phyloP scores from a whole-genome alignment of 495 filamentous ascomycete genomes.

The Penicillium canescens region DNA sequence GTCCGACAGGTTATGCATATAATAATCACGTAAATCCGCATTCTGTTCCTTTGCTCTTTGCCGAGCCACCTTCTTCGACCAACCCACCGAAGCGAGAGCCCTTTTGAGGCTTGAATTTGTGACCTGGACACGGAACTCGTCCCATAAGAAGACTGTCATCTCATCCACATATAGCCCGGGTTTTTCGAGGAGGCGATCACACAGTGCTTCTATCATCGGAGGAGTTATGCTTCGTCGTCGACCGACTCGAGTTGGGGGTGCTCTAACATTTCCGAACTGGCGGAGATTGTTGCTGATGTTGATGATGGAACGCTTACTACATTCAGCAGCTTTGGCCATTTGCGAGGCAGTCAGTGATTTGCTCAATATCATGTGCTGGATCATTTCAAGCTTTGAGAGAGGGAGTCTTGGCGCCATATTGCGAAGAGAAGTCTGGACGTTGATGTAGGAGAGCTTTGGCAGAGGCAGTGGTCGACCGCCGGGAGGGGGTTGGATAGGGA shows the following conservation, averaged over 20 bases:
- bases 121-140: constrained; percentile 10
- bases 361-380: not conserved
- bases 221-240: not conserved
- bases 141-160: constrained; percentile 18
- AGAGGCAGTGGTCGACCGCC: not conserved
- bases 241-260: not conserved
- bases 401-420: constrained; percentile 13
- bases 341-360: not conserved
- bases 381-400: constrained; percentile 3
- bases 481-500: not conserved
- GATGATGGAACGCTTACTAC: constrained; percentile 1
- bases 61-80: constrained; percentile 8
- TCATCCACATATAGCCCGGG: constrained; percentile 17
- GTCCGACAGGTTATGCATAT: constrained; percentile 30
- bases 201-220: constrained; percentile 1
- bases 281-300: constrained; percentile 3
- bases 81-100: constrained; percentile 9
- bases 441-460: not conserved
- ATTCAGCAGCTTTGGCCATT: constrained; percentile 3
- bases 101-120: constrained; percentile 6
- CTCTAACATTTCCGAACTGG: too few species aligned
- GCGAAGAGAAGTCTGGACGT: not conserved
- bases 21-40: constrained; percentile 34
- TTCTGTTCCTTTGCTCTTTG: constrained; percentile 30
- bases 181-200: constrained; percentile 3